Base-by-base conservation (phyloP, 2,329 filamentous ascomycete species). In the Nectriaceae sp. region DNA sequence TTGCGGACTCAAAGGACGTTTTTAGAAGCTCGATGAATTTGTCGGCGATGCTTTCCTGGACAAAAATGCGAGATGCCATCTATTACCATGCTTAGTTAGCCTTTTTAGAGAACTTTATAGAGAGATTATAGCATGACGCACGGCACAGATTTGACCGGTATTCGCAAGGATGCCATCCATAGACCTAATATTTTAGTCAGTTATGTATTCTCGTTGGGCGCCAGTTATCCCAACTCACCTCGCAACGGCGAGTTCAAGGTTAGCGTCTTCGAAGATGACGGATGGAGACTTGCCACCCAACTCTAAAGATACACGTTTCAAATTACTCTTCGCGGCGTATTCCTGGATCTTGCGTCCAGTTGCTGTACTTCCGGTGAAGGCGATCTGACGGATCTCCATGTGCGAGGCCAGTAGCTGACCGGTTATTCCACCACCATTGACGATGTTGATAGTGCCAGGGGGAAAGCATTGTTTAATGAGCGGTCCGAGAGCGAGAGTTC, bases 281-380 rank as follows among this genome's bases (percentile, higher is more conserved):
- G 77, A 74, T 3, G 80, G 73, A 50, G 83, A 79, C 61, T 84
- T 84, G 35, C 80, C 81, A 44, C 80, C 79, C 15, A 83, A 71
- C 65, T 84, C 82, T 16, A 84, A 73, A 3, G 78, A 81, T 22
- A 82, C 72, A 37, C 80, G 72, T 72, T 84, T 85, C 46, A 85
- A 65, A 19, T 40, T 40, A 0, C 77, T 80, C 60, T 74, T 72
- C 24, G 76, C 69, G 49, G 73, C 74, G 18, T 71, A 74, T 50
- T 72, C 73, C 75, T 82, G 79, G 55, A 85, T 76, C 63, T 75
- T 78, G 70, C 82, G 83, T n/a, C 82, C 82, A 1, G 78, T 82
- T 1, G 72, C 71, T 36, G 71, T 77, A 19, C 77, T 82, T 8
- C 82, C 82, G 1, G 82, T 85, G 68, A 86, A 85, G 57, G 71